Conservation (phyloP, 1,284 basidiomycete genomes). For the Heterobasidion irregulare region DNA sequence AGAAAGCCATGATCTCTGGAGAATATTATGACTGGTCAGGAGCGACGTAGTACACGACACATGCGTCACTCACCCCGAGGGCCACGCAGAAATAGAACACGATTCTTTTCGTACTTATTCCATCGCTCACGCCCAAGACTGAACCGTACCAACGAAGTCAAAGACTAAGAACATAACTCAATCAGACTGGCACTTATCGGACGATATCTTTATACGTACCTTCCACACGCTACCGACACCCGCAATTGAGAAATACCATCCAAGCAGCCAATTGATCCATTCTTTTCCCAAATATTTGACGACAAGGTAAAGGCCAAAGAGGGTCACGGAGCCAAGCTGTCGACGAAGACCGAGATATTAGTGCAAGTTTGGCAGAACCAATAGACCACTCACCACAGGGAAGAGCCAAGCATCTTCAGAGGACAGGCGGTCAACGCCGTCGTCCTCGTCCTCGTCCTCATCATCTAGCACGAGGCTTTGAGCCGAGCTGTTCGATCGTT, state of each 20-base stretch:
- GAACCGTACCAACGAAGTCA: conserved; percentile 37
- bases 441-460: conserved; percentile 39
- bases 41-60: conserved; percentile 23
- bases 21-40: not conserved
- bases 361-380: not conserved
- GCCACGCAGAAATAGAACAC: conserved; percentile 28
- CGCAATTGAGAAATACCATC: conserved; percentile 68
- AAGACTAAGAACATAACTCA: conserved; percentile 29
- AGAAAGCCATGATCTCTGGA: conserved; percentile 36
- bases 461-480: conserved; percentile 23
- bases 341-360: not conserved
- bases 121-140: conserved; percentile 40
- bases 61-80: not conserved
- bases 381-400: conserved; percentile 47
- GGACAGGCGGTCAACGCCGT: conserved; percentile 48
- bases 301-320: conserved; percentile 62
- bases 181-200: not conserved
- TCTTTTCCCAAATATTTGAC: conserved; percentile 74
- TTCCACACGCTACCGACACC: conserved; percentile 66
- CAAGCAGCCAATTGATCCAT: conserved; percentile 76
- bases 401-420: conserved; percentile 70
- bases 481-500: conserved; percentile 11
- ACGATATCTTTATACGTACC: conserved; percentile 29
- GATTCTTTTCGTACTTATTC: conserved; percentile 42
- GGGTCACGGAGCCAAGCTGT: conserved; percentile 56